Percentiles rank a stretch among this genome's conserved stretches.
Conservation (phyloP, 805 yeast species). For the Candida tammaniensis region DNA sequence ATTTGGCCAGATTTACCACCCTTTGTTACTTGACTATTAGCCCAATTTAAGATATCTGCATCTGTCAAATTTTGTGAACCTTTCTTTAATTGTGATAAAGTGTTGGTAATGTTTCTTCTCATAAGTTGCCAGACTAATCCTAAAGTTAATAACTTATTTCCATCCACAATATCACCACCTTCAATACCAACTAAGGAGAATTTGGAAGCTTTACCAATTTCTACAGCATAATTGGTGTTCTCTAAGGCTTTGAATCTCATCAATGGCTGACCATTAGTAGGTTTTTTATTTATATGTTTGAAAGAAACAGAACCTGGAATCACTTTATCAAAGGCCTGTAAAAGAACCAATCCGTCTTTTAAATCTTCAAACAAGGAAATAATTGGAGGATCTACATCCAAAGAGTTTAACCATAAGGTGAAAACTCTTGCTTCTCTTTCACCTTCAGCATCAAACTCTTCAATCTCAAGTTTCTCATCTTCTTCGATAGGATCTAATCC, state of each 20-base stretch:
- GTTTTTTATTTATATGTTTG: slow-evolving; percentile 79
- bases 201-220: slow-evolving; percentile 85
- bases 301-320: slow-evolving; percentile 86
- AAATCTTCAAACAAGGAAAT: slow-evolving; percentile 89
- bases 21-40: slow-evolving; percentile 76
- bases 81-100: slow-evolving; percentile 67
- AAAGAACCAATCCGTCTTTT: slow-evolving; percentile 83
- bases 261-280: slow-evolving; percentile 70
- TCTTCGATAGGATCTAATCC: slow-evolving; percentile 96
- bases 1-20: slow-evolving; percentile 76
- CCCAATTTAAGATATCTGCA: slow-evolving; percentile 89
- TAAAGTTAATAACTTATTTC: slow-evolving; percentile 80
- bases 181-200: slow-evolving; percentile 97
- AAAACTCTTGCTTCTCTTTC: slow-evolving; percentile 99
- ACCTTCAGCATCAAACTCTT: slow-evolving; percentile 98
- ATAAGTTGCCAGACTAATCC: slow-evolving; percentile 98
- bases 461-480: slow-evolving; percentile 86
- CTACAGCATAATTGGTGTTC: slow-evolving; percentile 98
- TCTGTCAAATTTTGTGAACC: slow-evolving; percentile 74
- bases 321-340: slow-evolving; percentile 94
- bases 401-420: slow-evolving; percentile 94
- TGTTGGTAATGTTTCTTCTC: slow-evolving; percentile 90
- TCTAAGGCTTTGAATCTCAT: slow-evolving; percentile 93
- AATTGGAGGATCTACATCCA: slow-evolving; percentile 95
- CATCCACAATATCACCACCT: slow-evolving; percentile 96